Evolutionary conservation across 2,329 filamentous ascomycete genomes (phyloP).

Genomic region (Ascochyta koolunga): DNA sequence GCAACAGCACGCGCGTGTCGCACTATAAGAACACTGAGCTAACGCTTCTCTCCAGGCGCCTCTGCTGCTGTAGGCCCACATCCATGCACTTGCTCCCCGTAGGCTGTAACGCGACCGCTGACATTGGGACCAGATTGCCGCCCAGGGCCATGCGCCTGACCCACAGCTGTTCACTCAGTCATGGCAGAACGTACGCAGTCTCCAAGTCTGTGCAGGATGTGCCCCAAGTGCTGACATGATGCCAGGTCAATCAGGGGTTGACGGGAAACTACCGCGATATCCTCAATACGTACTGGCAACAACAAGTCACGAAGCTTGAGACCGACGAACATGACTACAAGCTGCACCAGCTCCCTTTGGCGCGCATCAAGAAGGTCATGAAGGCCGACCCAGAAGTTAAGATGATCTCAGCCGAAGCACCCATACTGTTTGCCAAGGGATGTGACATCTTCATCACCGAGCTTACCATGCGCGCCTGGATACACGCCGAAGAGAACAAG

Average conservation of each 20-base stretch:
- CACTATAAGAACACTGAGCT: conserved; percentile 22
- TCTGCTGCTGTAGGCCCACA: conserved; percentile 67
- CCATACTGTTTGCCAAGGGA: conserved; percentile 96
- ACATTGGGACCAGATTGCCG: conserved; percentile 70
- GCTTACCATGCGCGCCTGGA: conserved; percentile 99
- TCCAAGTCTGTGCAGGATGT: not conserved
- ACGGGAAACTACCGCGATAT: conserved; percentile 95
- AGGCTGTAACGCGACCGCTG: conserved; percentile 27
- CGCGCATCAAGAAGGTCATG: conserved; percentile 99
- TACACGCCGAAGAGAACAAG: conserved; percentile 99
- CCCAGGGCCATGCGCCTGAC: conserved; percentile 84
- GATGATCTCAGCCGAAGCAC: conserved; percentile 99
- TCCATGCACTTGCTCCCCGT: conserved; percentile 22
- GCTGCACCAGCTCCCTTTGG: conserved; percentile 91
- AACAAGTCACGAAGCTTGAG: conserved; percentile 94
- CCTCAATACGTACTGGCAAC: conserved; percentile 98
- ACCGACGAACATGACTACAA: conserved; percentile 98
- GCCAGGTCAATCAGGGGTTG: conserved; percentile 90
- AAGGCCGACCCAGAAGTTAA: conserved; percentile 99
- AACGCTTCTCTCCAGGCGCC: conserved; percentile 59
- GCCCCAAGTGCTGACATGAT: conserved; percentile 28
- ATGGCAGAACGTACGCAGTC: conserved; percentile 80
- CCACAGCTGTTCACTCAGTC: conserved; percentile 90
- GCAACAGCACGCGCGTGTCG: conserved; percentile 14
- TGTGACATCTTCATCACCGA: conserved; percentile 99